Evolutionary conservation across 2,329 filamentous ascomycete species (phyloP).

Genomic region (Blastomyces parvus): DNA sequence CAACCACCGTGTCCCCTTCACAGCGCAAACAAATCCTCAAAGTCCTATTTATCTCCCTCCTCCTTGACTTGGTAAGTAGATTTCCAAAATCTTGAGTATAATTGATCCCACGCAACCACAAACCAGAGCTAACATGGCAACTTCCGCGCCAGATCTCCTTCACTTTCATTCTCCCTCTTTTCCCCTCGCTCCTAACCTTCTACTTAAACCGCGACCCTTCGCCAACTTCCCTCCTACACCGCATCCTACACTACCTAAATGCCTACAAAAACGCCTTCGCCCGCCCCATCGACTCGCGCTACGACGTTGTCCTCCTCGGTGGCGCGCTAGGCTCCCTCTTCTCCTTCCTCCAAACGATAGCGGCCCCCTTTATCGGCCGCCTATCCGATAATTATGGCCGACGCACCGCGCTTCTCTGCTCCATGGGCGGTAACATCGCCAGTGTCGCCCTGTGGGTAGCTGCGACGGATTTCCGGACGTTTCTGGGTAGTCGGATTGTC

Average conservation of each 20-base stretch:
- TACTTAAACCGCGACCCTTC: slow-evolving; percentile 71
- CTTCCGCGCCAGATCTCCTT: slow-evolving; percentile 67
- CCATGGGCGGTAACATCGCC: slow-evolving; percentile 86
- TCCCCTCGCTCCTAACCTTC: slow-evolving; percentile 90
- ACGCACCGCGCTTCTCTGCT: slow-evolving; percentile 74
- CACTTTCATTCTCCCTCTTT: slow-evolving; percentile 94
- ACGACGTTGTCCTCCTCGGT: slow-evolving; percentile 92
- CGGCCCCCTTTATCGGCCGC: slow-evolving; percentile 80
- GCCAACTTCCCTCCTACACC: slow-evolving; percentile 61
- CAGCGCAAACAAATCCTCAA: slow-evolving; percentile 70
- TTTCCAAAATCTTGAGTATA: slow-evolving; percentile 9
- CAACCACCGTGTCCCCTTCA: slow-evolving; percentile 33
- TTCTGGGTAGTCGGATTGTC: slow-evolving; percentile 83
- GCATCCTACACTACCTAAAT: slow-evolving; percentile 74
- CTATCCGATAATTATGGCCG: slow-evolving; percentile 85
- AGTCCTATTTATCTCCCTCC: slow-evolving; percentile 79
- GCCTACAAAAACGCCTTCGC: slow-evolving; percentile 91
- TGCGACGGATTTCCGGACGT: slow-evolving; percentile 89
- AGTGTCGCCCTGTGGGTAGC: slow-evolving; percentile 91
- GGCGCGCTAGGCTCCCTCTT: slow-evolving; percentile 91
- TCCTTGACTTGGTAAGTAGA: slow-evolving; percentile 72
- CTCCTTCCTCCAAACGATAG: slow-evolving; percentile 82
- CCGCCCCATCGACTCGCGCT: slow-evolving; percentile 85
- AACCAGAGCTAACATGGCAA: neutral
- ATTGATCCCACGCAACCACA: neutral